These are phyloP conservation scores for Starmerella gropengiesseri DNA, from an alignment of 805 yeast species.

Conservation along the genomic window DNA sequence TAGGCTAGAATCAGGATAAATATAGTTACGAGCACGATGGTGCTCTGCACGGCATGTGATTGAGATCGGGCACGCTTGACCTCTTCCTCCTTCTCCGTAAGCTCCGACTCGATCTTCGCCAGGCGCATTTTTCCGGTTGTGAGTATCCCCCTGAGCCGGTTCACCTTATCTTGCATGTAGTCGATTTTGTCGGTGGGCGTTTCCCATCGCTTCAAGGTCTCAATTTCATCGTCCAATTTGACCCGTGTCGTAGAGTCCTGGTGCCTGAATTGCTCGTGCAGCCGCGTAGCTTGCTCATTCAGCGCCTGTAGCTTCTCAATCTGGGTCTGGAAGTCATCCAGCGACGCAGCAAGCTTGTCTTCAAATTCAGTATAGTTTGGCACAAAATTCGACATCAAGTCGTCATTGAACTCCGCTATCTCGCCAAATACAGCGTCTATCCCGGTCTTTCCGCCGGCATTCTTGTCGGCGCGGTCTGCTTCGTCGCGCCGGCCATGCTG, in stretches of 20 bases:
- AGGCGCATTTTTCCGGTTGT: constrained; percentile 24
- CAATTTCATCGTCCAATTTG: constrained; percentile 22
- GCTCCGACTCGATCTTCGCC: constrained; percentile 19
- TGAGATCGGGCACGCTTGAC: constrained; percentile 12
- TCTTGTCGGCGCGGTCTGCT: background rate
- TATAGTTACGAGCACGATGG: constrained; percentile 12
- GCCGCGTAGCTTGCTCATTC: constrained; percentile 17
- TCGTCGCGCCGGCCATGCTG: background rate
- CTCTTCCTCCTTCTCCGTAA: constrained; percentile 21
- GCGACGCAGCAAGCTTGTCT: constrained; percentile 13
- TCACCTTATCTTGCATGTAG: constrained; percentile 23
- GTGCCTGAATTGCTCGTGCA: constrained; percentile 20
- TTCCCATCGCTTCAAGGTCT: constrained; percentile 22
- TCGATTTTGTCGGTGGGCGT: constrained; percentile 23
- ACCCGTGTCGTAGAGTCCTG: constrained; percentile 19
- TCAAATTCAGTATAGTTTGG: constrained; percentile 33
- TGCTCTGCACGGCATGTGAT: constrained; percentile 9
- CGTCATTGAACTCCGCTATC: constrained; percentile 44
- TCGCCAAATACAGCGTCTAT: constrained; percentile 39
- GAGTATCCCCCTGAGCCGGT: constrained; percentile 21
- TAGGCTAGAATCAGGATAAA: constrained; percentile 11
- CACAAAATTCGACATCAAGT: constrained; percentile 39
- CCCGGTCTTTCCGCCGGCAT: background rate
- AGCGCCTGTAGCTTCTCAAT: constrained; percentile 24
- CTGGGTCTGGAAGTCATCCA: constrained; percentile 23